Evolutionary conservation across 768 basidiomycete genomes (phyloP).

Genomic region (Lactifluus pinguis): DNA sequence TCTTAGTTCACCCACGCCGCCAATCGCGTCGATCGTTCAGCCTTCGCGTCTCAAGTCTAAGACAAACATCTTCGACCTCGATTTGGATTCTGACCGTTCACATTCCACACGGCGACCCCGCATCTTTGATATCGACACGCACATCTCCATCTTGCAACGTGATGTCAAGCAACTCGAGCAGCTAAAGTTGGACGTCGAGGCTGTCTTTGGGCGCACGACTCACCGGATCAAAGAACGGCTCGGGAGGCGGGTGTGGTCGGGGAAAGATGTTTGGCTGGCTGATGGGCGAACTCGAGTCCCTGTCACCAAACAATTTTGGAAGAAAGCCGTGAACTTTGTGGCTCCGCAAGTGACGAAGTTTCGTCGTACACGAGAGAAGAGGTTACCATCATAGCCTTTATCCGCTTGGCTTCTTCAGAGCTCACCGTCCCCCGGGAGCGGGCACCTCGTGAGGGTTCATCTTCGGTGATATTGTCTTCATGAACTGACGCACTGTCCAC

Average conservation of each 20-base stretch:
- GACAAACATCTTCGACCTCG: constrained; percentile 26
- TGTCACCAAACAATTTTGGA: constrained; percentile 42
- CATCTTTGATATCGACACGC: constrained; percentile 43
- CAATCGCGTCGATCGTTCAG: background rate
- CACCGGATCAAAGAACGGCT: constrained; percentile 66
- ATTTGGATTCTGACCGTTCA: constrained; percentile 25
- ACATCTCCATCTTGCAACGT: constrained; percentile 46
- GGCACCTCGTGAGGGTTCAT: background rate
- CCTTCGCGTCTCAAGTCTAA: background rate
- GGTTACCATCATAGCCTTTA: background rate
- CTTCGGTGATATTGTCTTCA: background rate
- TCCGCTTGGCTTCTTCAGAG: background rate
- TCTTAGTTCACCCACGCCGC: background rate
- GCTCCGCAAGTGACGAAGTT: background rate
- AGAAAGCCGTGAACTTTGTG: constrained; percentile 38
- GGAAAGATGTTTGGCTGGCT: constrained; percentile 46
- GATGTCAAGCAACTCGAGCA: constrained; percentile 43
- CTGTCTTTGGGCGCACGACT: constrained; percentile 40
- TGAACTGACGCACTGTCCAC: background rate
- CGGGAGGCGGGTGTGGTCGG: constrained; percentile 68
- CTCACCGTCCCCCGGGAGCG: background rate
- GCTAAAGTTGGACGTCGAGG: constrained; percentile 34
- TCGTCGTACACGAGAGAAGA: background rate
- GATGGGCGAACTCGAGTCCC: constrained; percentile 24
- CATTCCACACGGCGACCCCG: constrained; percentile 26